Conservation (phyloP, 208 protist genomes). For the Sergeia podlipaevii region DNA sequence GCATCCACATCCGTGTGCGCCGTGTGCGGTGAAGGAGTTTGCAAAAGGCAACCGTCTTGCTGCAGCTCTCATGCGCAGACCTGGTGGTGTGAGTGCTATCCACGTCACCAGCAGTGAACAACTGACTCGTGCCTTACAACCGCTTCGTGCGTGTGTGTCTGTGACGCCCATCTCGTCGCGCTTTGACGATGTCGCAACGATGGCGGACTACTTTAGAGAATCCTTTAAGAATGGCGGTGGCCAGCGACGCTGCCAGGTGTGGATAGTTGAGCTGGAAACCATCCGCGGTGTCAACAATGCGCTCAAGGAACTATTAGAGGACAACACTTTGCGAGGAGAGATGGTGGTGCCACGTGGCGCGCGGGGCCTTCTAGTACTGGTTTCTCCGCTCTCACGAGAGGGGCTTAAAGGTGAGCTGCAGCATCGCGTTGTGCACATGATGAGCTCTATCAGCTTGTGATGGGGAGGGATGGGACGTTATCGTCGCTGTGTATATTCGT, state of each 20-base stretch:
- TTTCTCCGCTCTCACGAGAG: conserved; percentile 32
- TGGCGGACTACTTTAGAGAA: conserved; percentile 3
- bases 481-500: too few relatives aligned
- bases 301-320: conserved; percentile 69
- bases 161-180: background rate
- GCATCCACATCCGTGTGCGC: background rate
- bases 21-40: too few relatives aligned
- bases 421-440: conserved; percentile 76
- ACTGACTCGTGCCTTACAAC: too few relatives aligned
- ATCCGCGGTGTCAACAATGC: conserved; percentile 31
- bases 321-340: conserved; percentile 47
- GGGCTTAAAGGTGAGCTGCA: conserved; percentile 52
- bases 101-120: conserved; percentile 18
- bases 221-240: conserved; percentile 15
- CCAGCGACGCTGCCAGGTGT: conserved; percentile 34
- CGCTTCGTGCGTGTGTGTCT: conserved; percentile 11
- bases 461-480: too few relatives aligned
- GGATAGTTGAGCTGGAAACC: conserved; percentile 31
- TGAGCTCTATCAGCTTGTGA: too few relatives aligned
- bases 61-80: conserved; percentile 17
- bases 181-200: background rate
- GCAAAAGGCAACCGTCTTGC: conserved; percentile 16
- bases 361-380: conserved; percentile 41
- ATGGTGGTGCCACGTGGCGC: conserved; percentile 33
- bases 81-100: conserved; percentile 25